Base-by-base conservation (phyloP, 768 basidiomycete genomes). In the Sarcodon sp. region DNA sequence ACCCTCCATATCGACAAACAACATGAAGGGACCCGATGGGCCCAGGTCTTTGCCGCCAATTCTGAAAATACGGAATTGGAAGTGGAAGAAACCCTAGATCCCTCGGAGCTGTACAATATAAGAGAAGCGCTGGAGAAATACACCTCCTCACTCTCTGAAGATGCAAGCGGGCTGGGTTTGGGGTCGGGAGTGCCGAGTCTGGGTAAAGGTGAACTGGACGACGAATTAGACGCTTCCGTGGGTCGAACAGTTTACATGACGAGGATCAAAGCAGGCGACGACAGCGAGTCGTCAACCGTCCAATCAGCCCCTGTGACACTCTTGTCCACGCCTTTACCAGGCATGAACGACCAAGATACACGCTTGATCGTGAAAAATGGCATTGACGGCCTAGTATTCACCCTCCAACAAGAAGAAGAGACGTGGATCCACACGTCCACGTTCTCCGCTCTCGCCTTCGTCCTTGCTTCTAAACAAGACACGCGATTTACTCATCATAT, bases 391-490 rank as follows among this genome's bases (percentile, higher is more conserved):
- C 67, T 76, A 1, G 66, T 82, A 37, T 83, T 80, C 62, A 58
- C 70, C 6, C 64, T 85, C 31, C 60, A 64, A 39, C 43, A 54
- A 11, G 53, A 31, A 36, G 60, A 39, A 8, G 63, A 15, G 43
- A 53, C 15, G 52, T 94, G 87, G 91, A 69, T 57, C 45, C 94
- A 99, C 61, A 65, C 66, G 4, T 71, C 79, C n/a, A 97, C 94
- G 0, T 92, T 79, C 62, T 80, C 86, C 15, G 94, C 92, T 0
- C 73, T 99, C 21, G 76, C 90, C 0, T 99, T 97, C 59, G 94
- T 99, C 36, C 70, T 99, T 45, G 90, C 90, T 7, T 90, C 88
- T 10, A 97, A 97, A 60, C 80, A 78, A 31, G 90, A 97, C 61
- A 80, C 86, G 0, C 79, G 89, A 15, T 91, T 93, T 65, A 87